These are phyloP conservation scores for Wallacemonas sp. DNA, from an alignment of 208 protist genomes.

Conservation along the genomic window DNA sequence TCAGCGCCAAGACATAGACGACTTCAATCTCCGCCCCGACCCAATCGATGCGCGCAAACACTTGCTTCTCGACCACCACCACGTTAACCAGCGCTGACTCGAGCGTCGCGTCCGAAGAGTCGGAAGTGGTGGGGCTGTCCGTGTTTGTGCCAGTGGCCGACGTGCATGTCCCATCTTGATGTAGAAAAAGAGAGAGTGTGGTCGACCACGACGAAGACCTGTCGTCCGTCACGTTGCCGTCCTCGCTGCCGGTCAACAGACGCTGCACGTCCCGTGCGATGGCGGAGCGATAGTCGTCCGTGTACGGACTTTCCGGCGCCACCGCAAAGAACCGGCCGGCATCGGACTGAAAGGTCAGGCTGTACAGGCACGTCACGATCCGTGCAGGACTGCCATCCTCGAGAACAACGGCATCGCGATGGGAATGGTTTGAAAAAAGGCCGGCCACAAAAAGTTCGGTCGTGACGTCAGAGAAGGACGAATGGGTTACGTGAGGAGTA, in stretches of 20 bases:
- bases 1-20: background rate
- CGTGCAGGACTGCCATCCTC: background rate
- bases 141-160: background rate
- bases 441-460: too few relatives aligned
- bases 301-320: slow-evolving; percentile 15
- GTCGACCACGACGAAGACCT: background rate
- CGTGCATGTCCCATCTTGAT: background rate
- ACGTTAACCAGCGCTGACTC: background rate
- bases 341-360: slow-evolving; percentile 16
- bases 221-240: background rate
- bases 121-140: background rate
- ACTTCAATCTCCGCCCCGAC: slow-evolving; percentile 6
- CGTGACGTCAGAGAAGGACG: too few relatives aligned
- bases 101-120: too few relatives aligned
- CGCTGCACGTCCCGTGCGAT: slow-evolving; percentile 17
- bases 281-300: background rate
- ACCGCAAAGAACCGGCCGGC: slow-evolving; percentile 27
- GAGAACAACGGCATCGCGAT: background rate
- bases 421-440: background rate
- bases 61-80: slow-evolving; percentile 5
- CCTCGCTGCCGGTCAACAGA: background rate
- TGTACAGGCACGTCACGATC: slow-evolving; percentile 24
- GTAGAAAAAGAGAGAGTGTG: background rate
- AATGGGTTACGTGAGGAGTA: too few relatives aligned
- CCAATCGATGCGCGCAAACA: background rate